Evolutionary conservation across 768 basidiomycete genomes (phyloP).

Genomic region (Suillus weaverae): DNA sequence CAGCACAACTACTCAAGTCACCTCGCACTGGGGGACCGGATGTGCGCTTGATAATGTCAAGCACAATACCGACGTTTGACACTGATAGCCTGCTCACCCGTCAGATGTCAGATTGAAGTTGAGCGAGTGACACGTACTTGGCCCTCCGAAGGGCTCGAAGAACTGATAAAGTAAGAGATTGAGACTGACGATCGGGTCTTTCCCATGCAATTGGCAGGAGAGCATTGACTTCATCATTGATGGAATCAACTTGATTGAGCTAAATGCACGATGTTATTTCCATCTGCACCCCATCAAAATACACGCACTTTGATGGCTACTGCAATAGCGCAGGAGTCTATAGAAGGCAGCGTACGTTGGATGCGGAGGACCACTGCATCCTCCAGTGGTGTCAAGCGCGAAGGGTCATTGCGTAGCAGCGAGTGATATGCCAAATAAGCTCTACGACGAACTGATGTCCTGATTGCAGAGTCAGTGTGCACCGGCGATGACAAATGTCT

Average conservation of each 20-base stretch:
- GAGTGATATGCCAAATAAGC: conserved; percentile 58
- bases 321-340: conserved; percentile 12
- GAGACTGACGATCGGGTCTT: not conserved
- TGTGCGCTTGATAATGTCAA: conserved; percentile 26
- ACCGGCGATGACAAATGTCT: conserved; percentile 25
- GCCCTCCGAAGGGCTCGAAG: conserved; percentile 25
- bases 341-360: conserved; percentile 14
- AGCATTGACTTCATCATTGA: conserved; percentile 2
- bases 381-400: conserved; percentile 45
- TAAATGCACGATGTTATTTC: not conserved
- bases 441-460: conserved; percentile 59
- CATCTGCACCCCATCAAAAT: not conserved
- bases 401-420: conserved; percentile 47
- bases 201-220: conserved; percentile 5
- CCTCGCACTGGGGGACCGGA: conserved; percentile 27
- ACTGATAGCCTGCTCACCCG: not conserved
- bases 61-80: conserved; percentile 18
- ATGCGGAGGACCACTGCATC: conserved; percentile 15
- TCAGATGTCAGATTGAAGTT: not conserved
- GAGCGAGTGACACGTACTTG: not conserved
- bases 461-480: conserved; percentile 28
- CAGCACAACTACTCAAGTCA: conserved; percentile 13
- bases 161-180: conserved; percentile 11
- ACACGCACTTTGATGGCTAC: conserved; percentile 25
- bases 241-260: not conserved